Percentiles rank a stretch among this genome's conserved stretches.
Conservation (phyloP, 2,329 filamentous ascomycete species). For the Arthrobotrys megalospora region DNA sequence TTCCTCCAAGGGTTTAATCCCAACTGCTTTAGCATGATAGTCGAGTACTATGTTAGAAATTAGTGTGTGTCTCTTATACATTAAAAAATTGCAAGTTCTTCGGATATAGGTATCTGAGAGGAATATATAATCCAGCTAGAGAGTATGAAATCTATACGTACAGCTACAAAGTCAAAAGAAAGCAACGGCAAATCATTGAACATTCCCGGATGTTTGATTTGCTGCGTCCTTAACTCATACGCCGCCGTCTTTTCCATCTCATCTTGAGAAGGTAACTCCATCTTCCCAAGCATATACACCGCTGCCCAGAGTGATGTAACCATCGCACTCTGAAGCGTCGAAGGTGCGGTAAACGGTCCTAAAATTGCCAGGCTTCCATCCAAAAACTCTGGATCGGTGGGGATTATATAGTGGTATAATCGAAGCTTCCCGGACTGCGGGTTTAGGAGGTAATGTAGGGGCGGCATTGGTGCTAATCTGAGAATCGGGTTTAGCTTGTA, state of each 20-base stretch:
- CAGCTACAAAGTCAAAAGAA: conserved; percentile 16
- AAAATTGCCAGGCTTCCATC: conserved; percentile 41
- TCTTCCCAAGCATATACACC: conserved; percentile 45
- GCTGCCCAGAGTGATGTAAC: conserved; percentile 24
- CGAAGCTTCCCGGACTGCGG: conserved; percentile 22
- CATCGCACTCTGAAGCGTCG: conserved; percentile 24
- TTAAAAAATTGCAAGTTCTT: not conserved
- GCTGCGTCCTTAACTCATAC: conserved; percentile 23
- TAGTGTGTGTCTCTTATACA: not conserved
- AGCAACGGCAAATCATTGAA: conserved; percentile 30
- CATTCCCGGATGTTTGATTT: conserved; percentile 23
- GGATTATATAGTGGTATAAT: conserved; percentile 35
- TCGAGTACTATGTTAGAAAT: conserved; percentile 4
- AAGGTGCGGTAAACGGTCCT: not conserved
- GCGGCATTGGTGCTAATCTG: conserved; percentile 7
- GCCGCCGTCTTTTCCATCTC: conserved; percentile 39
- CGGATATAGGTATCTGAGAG: too few relatives aligned
- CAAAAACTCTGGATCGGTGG: conserved; percentile 15
- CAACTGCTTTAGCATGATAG: conserved; percentile 35
- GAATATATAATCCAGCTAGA: too few relatives aligned
- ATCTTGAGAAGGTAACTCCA: conserved; percentile 30
- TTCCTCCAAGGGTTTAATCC: conserved; percentile 40
- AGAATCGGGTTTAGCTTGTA: conserved; percentile 31
- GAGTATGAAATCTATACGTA: conserved; percentile 22
- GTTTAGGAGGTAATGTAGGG: not conserved